Evolutionary conservation across 1,284 basidiomycete species (phyloP), one percentile per base, ranked within the genome.

Genomic region (Ganoderma leucocontextum): DNA sequence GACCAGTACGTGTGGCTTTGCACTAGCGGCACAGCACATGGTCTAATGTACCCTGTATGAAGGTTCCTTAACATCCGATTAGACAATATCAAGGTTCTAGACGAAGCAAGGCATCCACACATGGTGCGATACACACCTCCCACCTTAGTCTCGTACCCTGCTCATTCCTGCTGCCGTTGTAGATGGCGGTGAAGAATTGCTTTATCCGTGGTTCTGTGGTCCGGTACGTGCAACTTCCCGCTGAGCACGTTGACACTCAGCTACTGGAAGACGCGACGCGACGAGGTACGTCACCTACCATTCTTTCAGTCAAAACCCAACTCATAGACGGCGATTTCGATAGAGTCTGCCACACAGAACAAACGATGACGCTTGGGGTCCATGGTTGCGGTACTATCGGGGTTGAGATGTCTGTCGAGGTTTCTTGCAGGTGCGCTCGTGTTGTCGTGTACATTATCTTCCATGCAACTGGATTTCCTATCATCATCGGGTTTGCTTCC

Each of bases 161-260:
- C 25, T 29, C 39, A 61, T 64, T 61, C 25, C 5, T 41, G 13
- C 17, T 13, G 4, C 22, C 4, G 71, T 61, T 68, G 64, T 76
- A 99, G 97, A 95, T 98, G 90, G 96, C 98, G 0, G 97, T 99
- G 60, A 98, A 97, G 84, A 99, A 98, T 79, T 97, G 96, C 78
- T 99, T 99, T 80, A 99, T 99, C 76, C 93, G 98, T 66, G 98
- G 98, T 68, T 98, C 96, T 2, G 98, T 99, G 15, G 97, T 99
- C 47, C 91, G 98, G 74, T 99, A 99, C 78, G 98, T 99, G 12
- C 94, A 98, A 79, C 86, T 99, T 67, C 95, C 96, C 3, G 90
- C 95, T 25, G 91, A 95, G 68, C 94, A 95, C 70, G 96, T 99
- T 70, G 97, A 99, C 81, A 98, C 96, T 5, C 96, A 98, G 74